Conservation (phyloP, 1,284 basidiomycete species). For the Malassezia brasiliensis region DNA sequence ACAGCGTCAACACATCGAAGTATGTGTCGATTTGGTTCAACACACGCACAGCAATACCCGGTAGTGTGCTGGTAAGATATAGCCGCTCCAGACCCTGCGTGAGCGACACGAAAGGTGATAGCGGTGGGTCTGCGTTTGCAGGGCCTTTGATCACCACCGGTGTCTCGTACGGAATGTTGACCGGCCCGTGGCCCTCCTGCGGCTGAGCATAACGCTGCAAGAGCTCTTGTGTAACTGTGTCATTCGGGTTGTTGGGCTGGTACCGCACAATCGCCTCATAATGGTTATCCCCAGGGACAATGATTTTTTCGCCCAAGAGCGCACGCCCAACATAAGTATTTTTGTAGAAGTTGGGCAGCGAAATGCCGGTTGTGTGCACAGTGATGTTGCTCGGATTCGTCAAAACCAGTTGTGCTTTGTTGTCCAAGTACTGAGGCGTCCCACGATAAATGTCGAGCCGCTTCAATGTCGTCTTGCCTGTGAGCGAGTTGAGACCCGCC, state of each 20-base stretch:
- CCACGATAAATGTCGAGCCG: not conserved
- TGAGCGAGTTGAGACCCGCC: conserved; percentile 51
- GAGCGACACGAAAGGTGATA: conserved; percentile 60
- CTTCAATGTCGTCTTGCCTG: conserved; percentile 50
- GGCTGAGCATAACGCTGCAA: conserved; percentile 40
- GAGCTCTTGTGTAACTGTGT: conserved; percentile 56
- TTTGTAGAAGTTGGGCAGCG: conserved; percentile 57
- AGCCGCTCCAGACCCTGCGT: conserved; percentile 57
- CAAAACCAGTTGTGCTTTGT: conserved; percentile 4
- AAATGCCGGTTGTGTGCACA: conserved; percentile 56
- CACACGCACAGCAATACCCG: conserved; percentile 49
- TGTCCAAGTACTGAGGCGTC: not conserved
- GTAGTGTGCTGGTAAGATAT: conserved; percentile 53
- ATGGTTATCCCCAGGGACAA: conserved; percentile 57
- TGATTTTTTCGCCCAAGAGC: conserved; percentile 50
- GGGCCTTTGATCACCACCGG: conserved; percentile 17
- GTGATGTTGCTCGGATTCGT: conserved; percentile 52
- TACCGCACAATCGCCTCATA: conserved; percentile 55
- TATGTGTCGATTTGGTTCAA: conserved; percentile 3
- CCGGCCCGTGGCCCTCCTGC: conserved; percentile 28
- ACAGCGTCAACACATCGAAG: too few species aligned
- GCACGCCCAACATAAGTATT: conserved; percentile 49
- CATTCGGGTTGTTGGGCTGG: conserved; percentile 58
- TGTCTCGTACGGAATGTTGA: conserved; percentile 2
- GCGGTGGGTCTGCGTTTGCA: conserved; percentile 43